Conservation (phyloP, 768 basidiomycete genomes). For the Suillus plorans region DNA sequence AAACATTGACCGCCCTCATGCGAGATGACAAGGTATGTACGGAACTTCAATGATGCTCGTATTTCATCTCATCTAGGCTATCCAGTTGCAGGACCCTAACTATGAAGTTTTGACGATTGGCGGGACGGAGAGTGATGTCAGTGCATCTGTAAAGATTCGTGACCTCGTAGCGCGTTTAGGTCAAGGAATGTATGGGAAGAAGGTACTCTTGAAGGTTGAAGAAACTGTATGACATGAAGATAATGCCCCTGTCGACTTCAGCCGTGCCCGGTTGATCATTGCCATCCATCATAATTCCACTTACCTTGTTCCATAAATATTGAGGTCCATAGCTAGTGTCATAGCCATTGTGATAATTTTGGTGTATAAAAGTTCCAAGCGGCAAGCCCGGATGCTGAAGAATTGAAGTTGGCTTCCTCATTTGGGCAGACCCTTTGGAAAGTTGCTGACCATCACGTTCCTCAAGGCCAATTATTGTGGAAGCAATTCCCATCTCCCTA, state of each 20-base stretch:
- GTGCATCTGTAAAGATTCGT: conserved; percentile 33
- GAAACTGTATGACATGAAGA: conserved; percentile 16
- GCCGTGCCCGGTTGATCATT: not conserved
- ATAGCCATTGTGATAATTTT: not conserved
- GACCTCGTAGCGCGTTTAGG: conserved; percentile 33
- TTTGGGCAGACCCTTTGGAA: conserved; percentile 24
- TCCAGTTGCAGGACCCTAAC: conserved; percentile 64
- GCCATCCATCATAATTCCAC: not conserved
- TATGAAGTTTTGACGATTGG: conserved; percentile 65
- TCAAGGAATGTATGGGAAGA: conserved; percentile 46
- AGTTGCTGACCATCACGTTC: conserved; percentile 19
- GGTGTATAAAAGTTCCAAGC: not conserved
- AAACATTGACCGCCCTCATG: conserved; percentile 52
- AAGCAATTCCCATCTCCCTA: conserved; percentile 19
- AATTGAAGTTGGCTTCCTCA: conserved; percentile 20
- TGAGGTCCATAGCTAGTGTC: not conserved
- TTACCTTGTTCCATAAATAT: not conserved
- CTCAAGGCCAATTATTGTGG: conserved; percentile 28
- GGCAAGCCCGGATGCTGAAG: not conserved
- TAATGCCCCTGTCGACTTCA: not conserved
- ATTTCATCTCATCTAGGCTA: conserved; percentile 9
- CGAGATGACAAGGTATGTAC: conserved; percentile 52
- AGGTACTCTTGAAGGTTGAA: conserved; percentile 44
- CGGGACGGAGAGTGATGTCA: conserved; percentile 36
- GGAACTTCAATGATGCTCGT: conserved; percentile 10